A percentile compares a stretch with the other conserved stretches of the same genome.
These are phyloP conservation scores for Colletotrichum graminicola DNA, from an alignment of 2,329 filamentous ascomycete genomes.

Conservation along the genomic window DNA sequence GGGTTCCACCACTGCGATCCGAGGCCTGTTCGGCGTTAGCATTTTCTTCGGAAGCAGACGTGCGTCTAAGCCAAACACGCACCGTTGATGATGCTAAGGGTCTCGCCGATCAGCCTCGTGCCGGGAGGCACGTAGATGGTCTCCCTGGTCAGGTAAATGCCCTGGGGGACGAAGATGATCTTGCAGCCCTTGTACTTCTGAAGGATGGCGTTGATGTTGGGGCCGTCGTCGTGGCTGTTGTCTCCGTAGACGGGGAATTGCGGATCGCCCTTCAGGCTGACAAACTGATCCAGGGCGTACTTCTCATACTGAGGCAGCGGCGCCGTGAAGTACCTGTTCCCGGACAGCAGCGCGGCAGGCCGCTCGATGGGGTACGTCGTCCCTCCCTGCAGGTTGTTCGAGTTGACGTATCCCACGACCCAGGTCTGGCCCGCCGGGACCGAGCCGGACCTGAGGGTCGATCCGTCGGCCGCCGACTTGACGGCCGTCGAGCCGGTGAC, in stretches of 20 bases:
- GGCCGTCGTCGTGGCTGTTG: slow-evolving; percentile 52
- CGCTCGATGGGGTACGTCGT: slow-evolving; percentile 49
- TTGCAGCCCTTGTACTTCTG: slow-evolving; percentile 50
- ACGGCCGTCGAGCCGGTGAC: slow-evolving; percentile 45
- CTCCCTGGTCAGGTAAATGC: slow-evolving; percentile 35
- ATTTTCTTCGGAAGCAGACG: neutral
- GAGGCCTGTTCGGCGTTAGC: slow-evolving; percentile 46
- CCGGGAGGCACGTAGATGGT: slow-evolving; percentile 46
- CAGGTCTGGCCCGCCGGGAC: slow-evolving; percentile 46
- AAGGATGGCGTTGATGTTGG: slow-evolving; percentile 49
- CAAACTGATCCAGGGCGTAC: slow-evolving; percentile 55
- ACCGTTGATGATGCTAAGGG: slow-evolving; percentile 62
- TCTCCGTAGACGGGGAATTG: slow-evolving; percentile 57
- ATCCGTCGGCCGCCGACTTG: slow-evolving; percentile 43
- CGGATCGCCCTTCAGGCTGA: slow-evolving; percentile 60
- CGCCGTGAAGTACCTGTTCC: slow-evolving; percentile 48
- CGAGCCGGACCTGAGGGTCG: slow-evolving; percentile 34
- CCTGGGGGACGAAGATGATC: slow-evolving; percentile 56
- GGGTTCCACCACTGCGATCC: slow-evolving; percentile 60
- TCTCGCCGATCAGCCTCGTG: slow-evolving; percentile 67
- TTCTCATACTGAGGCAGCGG: slow-evolving; percentile 57
- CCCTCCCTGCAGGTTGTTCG: slow-evolving; percentile 48
- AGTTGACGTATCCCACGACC: slow-evolving; percentile 47
- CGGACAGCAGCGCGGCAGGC: slow-evolving; percentile 48
- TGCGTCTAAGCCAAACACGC: neutral